These are phyloP conservation scores for Leccinum ochraceum DNA, from an alignment of 768 basidiomycete genomes.

Conservation along the genomic window DNA sequence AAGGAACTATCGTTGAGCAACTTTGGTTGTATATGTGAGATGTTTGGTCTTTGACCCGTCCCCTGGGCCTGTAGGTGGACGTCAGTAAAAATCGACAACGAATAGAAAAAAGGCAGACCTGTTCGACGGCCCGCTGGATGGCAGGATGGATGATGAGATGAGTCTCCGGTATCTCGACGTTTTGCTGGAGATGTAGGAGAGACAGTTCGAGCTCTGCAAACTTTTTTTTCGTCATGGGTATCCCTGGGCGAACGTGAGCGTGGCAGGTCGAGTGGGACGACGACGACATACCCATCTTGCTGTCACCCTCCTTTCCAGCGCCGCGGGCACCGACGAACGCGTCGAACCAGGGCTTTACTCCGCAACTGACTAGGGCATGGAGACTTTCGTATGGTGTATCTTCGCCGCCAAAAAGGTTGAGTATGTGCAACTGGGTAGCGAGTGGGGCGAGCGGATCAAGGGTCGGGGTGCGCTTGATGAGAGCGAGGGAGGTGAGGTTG, in stretches of 20 bases:
- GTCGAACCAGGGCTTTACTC: conserved; percentile 98
- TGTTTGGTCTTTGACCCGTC: conserved; percentile 63
- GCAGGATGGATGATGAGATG: conserved; percentile 89
- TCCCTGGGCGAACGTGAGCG: conserved; percentile 44
- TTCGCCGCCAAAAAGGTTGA: conserved; percentile 88
- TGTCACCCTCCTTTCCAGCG: conserved; percentile 73
- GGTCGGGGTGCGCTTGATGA: conserved; percentile 89
- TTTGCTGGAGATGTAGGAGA: conserved; percentile 93
- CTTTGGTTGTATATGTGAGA: conserved; percentile 70
- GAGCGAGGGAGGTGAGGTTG: conserved; percentile 82
- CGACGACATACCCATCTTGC: conserved; percentile 67
- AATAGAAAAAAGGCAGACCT: conserved; percentile 34
- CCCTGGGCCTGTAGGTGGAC: conserved; percentile 41
- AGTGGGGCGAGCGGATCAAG: conserved; percentile 82
- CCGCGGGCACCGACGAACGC: conserved; percentile 90
- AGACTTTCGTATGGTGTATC: conserved; percentile 94
- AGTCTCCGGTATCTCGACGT: conserved; percentile 96
- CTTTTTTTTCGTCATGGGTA: conserved; percentile 99
- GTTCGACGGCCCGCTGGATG: conserved; percentile 86
- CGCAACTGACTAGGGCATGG: conserved; percentile 92
- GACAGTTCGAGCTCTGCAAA: conserved; percentile 97
- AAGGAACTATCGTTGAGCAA: conserved; percentile 86
- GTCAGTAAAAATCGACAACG: conserved; percentile 34
- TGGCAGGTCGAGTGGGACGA: conserved; percentile 5
- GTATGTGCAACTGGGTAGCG: conserved; percentile 83